Conservation (phyloP, 2,329 filamentous ascomycete species). For the Cladosporium sp. region DNA sequence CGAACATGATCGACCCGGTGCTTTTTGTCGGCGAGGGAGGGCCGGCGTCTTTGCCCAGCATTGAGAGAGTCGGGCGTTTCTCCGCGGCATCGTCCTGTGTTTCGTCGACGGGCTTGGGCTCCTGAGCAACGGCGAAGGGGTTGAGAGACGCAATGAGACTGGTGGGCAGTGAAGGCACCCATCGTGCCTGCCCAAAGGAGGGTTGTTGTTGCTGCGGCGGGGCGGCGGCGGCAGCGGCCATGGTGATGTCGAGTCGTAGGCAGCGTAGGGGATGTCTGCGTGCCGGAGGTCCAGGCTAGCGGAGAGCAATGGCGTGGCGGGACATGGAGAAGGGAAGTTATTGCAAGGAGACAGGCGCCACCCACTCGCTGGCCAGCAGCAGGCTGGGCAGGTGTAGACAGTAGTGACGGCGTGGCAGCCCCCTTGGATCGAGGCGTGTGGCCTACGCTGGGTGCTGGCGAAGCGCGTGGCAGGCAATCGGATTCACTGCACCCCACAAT, state of each 20-base stretch:
- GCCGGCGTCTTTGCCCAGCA: neutral
- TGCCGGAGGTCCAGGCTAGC: neutral
- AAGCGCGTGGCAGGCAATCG: too few species aligned
- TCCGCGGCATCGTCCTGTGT: neutral
- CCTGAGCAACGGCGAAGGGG: conserved; percentile 18
- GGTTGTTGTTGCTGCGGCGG: conserved; percentile 11
- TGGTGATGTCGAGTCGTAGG: conserved; percentile 7
- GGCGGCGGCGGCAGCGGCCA: conserved; percentile 12
- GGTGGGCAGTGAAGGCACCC: conserved; percentile 25
- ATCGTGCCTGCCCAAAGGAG: conserved; percentile 20
- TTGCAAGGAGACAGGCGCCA: neutral
- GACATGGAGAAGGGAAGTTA: neutral
- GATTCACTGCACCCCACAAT: neutral
- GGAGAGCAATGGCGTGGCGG: conserved; percentile 13
- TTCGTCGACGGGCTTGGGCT: neutral
- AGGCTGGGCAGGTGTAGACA: conserved; percentile 5
- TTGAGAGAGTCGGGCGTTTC: neutral
- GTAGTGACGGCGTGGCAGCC: conserved; percentile 1
- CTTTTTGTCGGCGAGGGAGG: conserved; percentile 23
- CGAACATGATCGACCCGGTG: conserved; percentile 26
- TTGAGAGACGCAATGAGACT: conserved; percentile 25
- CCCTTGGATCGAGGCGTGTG: neutral
- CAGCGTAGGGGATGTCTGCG: too few species aligned
- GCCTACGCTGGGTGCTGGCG: neutral
- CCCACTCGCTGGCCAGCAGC: conserved; percentile 6